Percentiles rank a stretch among this genome's conserved stretches.
phyloP scores from a whole-genome alignment of 345 rosid species.

The Euphorbia tirucalli region DNA sequence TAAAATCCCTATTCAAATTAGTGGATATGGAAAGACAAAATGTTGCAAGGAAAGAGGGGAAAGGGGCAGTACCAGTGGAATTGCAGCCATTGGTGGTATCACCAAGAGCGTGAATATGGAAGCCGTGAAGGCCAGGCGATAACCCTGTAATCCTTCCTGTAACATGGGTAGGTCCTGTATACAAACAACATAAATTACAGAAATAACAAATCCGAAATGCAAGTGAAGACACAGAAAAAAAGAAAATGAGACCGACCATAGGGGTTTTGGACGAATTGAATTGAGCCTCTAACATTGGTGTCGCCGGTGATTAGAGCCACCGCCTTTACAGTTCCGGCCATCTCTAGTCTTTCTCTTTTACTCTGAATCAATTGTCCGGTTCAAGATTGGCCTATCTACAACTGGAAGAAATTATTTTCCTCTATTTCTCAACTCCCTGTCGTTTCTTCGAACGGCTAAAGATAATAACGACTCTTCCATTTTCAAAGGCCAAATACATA shows the following conservation, averaged over 20 bases:
- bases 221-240: background rate
- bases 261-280: slow-evolving; percentile 59
- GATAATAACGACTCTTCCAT: no score
- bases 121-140: slow-evolving; percentile 79
- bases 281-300: slow-evolving; percentile 54
- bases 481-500: no score
- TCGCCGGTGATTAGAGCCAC: slow-evolving; percentile 81
- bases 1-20: slow-evolving; percentile 1
- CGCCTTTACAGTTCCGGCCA: slow-evolving; percentile 64
- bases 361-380: background rate
- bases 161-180: slow-evolving; percentile 69
- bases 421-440: background rate
- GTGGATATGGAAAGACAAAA: background rate
- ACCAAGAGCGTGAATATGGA: slow-evolving; percentile 89
- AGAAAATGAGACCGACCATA: slow-evolving; percentile 62
- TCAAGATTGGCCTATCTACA: slow-evolving; percentile 10
- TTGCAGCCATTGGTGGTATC: slow-evolving; percentile 96
- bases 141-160: slow-evolving; percentile 74
- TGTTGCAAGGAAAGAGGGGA: background rate
- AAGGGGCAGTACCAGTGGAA: slow-evolving; percentile 60
- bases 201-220: background rate
- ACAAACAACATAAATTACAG: background rate
- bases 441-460: background rate
- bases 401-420: background rate
- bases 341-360: slow-evolving; percentile 10